These are phyloP conservation scores for Hebeloma cylindrosporum DNA, from an alignment of 768 basidiomycete genomes.

Conservation along the genomic window DNA sequence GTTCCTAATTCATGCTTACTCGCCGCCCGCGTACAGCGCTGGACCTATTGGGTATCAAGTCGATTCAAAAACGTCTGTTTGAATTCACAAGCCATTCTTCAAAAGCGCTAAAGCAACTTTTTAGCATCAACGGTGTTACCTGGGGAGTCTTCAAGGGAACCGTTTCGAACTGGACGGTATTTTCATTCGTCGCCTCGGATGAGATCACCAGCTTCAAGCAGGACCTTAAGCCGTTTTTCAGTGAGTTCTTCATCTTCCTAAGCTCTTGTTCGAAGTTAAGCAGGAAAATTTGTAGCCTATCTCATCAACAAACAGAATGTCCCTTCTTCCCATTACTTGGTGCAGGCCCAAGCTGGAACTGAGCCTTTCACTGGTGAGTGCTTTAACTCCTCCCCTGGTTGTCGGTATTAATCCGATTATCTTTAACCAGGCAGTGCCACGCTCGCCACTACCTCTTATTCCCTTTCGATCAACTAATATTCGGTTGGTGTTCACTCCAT, in stretches of 20 bases:
- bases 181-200: constrained; percentile 33
- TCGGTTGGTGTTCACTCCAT: no score
- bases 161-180: constrained; percentile 31
- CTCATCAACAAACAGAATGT: constrained; percentile 32
- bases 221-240: constrained; percentile 36
- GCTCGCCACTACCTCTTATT: constrained; percentile 28
- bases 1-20: no score
- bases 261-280: neutral
- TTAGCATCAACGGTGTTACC: constrained; percentile 19
- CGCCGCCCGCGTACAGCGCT: no score
- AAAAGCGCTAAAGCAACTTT: neutral
- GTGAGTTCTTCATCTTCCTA: constrained; percentile 18
- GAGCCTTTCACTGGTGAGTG: constrained; percentile 31
- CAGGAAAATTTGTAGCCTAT: constrained; percentile 18
- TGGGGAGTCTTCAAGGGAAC: constrained; percentile 34
- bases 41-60: constrained; percentile 31
- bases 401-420: neutral
- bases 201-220: constrained; percentile 34
- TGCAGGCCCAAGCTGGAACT: constrained; percentile 35
- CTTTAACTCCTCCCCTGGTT: neutral
- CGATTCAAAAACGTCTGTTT: constrained; percentile 25
- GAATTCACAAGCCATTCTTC: no score
- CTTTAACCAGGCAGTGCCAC: constrained; percentile 25
- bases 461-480: constrained; percentile 31
- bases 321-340: constrained; percentile 30